A percentile compares a stretch with the other conserved stretches of the same genome.
Evolutionary conservation across 257 asterid species (phyloP).

Genomic region (Nicotiana noctiflora): DNA sequence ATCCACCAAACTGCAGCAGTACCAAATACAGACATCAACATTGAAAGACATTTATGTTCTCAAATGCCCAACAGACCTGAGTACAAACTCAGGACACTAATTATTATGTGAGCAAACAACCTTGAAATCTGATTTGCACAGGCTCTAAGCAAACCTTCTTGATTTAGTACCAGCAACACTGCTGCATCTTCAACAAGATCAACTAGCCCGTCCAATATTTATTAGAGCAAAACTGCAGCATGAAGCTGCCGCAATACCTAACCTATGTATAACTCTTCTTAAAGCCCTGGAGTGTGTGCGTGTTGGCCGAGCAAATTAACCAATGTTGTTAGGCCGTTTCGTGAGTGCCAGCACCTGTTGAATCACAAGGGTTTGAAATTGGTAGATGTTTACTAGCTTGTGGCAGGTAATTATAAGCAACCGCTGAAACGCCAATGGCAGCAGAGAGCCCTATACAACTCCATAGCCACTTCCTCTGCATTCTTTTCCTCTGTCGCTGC

Average conservation of each 20-base stretch:
- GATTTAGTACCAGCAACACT: background rate
- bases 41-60: background rate
- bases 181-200: background rate
- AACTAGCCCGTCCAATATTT: background rate
- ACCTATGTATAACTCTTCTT: background rate
- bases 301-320: background rate
- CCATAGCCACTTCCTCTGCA: slow-evolving; percentile 54
- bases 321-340: background rate
- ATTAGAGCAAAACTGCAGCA: slow-evolving; percentile 9
- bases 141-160: background rate
- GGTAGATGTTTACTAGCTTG: slow-evolving; percentile 20
- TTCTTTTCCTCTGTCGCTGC: slow-evolving; percentile 47
- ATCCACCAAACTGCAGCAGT: background rate
- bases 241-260: background rate
- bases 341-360: background rate
- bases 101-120: background rate
- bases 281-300: background rate
- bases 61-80: background rate
- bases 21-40: background rate
- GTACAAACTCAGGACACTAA: background rate
- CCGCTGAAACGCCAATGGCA: slow-evolving; percentile 42
- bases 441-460: slow-evolving; percentile 48
- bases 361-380: background rate
- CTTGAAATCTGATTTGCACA: background rate
- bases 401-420: slow-evolving; percentile 44